Conservation (phyloP, 202 grass and related monocot species). For the Eragrostis tef region DNA sequence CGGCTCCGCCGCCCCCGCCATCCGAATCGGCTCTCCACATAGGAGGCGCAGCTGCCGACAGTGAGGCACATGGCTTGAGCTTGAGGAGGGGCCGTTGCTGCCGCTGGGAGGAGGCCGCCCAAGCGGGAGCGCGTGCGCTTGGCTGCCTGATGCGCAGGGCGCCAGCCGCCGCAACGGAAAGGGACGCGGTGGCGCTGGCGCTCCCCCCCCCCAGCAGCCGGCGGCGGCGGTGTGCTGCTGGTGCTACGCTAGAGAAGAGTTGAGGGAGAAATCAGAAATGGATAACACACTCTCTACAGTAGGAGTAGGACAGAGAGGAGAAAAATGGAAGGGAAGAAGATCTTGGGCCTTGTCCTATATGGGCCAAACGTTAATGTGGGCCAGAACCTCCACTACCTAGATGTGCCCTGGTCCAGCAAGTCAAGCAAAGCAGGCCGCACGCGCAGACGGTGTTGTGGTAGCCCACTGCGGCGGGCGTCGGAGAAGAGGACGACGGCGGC, state of each 20-base stretch:
- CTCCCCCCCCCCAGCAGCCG: constrained; percentile 35
- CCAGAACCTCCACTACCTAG: not conserved
- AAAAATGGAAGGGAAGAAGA: not conserved
- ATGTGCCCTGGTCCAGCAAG: not conserved
- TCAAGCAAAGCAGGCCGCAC: constrained; percentile 9
- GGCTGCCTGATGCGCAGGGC: constrained; percentile 45
- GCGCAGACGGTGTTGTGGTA: not conserved
- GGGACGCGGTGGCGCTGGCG: constrained; percentile 51
- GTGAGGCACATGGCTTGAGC: constrained; percentile 40
- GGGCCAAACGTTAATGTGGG: not conserved
- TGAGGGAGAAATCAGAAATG: constrained; percentile 9
- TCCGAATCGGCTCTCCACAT: constrained; percentile 50
- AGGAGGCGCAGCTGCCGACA: not conserved
- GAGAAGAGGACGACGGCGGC: constrained; percentile 23
- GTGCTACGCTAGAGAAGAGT: not conserved
- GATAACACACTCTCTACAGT: constrained; percentile 20
- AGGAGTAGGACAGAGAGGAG: too few relatives aligned
- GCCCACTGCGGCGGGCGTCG: constrained; percentile 13
- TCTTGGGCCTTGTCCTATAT: not conserved
- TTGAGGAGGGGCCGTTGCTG: constrained; percentile 25
- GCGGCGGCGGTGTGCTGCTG: constrained; percentile 15
- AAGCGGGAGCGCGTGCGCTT: not conserved
- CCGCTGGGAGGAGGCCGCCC: constrained; percentile 17
- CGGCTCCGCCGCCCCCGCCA: constrained; percentile 12
- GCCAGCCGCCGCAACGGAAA: constrained; percentile 45